phyloP scores from a whole-genome alignment of 1,139 yeast species.

The Blastobotrys buckinghamii region DNA sequence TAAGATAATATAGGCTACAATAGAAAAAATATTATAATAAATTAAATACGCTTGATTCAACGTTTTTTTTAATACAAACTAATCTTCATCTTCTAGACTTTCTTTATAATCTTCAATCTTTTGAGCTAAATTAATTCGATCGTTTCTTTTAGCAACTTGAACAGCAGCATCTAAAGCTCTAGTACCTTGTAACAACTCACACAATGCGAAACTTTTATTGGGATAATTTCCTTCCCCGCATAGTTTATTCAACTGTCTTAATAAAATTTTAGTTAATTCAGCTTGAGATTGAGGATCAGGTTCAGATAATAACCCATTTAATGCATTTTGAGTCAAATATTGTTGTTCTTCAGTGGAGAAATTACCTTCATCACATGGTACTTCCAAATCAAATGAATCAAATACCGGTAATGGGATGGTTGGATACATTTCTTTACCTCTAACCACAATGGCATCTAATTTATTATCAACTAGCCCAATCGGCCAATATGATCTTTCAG shows the following conservation, averaged over 20 bases:
- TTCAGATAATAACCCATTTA: conserved; percentile 22
- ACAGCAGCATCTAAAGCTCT: conserved; percentile 79
- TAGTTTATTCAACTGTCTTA: conserved; percentile 70
- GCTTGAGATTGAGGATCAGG: conserved; percentile 25
- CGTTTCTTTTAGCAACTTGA: conserved; percentile 77
- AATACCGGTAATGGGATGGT: conserved; percentile 77
- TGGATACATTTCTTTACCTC: conserved; percentile 49
- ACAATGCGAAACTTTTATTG: conserved; percentile 65
- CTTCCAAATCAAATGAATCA: conserved; percentile 60
- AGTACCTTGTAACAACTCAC: conserved; percentile 57
- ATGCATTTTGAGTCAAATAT: conserved; percentile 20
- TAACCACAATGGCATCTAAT: conserved; percentile 67
- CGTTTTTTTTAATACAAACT: too few species aligned
- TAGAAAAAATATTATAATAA: too few species aligned
- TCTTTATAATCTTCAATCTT: conserved; percentile 51
- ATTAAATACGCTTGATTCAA: too few species aligned
- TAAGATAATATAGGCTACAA: too few species aligned
- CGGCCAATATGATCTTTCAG: conserved; percentile 64
- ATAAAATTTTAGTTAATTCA: conserved; percentile 58
- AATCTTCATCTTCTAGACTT: conserved; percentile 34
- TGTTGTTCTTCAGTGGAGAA: background rate
- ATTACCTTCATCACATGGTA: conserved; percentile 43
- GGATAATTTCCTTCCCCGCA: conserved; percentile 57
- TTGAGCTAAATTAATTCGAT: conserved; percentile 56
- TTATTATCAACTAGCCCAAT: conserved; percentile 61